phyloP scores from a whole-genome alignment of 2,329 filamentous ascomycete species.

The Fusarium temperatum region DNA sequence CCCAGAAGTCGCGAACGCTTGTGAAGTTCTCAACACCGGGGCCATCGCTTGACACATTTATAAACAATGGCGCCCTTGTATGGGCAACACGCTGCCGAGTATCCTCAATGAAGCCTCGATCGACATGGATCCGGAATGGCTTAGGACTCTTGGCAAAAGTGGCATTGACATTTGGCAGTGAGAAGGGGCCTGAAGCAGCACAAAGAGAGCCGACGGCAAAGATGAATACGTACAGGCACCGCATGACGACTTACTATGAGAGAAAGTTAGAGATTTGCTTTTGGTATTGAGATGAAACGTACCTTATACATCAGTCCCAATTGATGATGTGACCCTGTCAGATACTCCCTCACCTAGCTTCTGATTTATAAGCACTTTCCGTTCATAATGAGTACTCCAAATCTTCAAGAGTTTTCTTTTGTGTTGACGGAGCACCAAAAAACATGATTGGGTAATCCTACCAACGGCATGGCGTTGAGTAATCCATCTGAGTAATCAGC shows the following conservation, averaged over 20 bases:
- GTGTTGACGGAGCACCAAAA: rapidly evolving
- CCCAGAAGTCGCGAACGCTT: neutral
- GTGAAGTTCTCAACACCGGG: neutral
- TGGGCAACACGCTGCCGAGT: neutral
- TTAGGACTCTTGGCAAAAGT: neutral
- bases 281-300: no score
- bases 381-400: neutral
- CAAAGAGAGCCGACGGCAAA: neutral
- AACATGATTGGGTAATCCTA: neutral
- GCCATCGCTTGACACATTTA: neutral
- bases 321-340: neutral
- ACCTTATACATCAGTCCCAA: neutral
- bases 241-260: neutral
- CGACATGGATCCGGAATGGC: neutral
- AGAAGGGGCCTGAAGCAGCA: neutral
- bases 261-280: rapidly evolving
- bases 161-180: neutral
- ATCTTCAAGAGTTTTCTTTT: rapidly evolving
- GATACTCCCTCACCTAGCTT: rapidly evolving
- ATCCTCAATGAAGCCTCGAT: neutral
- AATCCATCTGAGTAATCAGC: neutral
- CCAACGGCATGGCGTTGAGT: neutral
- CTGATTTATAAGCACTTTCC: neutral
- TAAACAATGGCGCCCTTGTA: neutral
- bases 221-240: neutral